phyloP scores from a whole-genome alignment of 345 rosid genomes.

The rapeseed (Brassica napus) region DNA sequence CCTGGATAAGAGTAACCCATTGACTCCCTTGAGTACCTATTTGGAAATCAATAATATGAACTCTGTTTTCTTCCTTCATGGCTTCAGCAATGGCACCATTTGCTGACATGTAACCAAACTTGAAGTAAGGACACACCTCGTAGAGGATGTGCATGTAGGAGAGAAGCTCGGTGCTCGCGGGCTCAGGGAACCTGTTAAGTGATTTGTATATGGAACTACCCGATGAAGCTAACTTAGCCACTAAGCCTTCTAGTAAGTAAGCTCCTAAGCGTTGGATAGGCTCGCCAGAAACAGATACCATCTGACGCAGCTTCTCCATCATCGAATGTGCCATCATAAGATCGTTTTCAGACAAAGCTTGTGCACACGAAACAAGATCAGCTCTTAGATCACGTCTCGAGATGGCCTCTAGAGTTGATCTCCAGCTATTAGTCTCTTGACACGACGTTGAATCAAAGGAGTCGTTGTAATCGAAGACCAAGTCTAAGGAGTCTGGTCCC shows the following conservation, averaged over 20 bases:
- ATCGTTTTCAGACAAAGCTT: slow-evolving; percentile 77
- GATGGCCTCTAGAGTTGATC: slow-evolving; percentile 55
- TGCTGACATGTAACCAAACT: slow-evolving; percentile 96
- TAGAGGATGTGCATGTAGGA: slow-evolving; percentile 89
- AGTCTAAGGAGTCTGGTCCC: slow-evolving; percentile 61
- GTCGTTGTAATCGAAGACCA: slow-evolving; percentile 13
- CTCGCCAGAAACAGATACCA: slow-evolving; percentile 95
- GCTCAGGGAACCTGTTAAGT: slow-evolving; percentile 63
- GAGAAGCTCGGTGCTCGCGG: slow-evolving; percentile 73
- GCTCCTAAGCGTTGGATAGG: slow-evolving; percentile 97
- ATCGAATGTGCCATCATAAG: slow-evolving; percentile 61
- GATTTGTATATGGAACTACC: slow-evolving; percentile 81
- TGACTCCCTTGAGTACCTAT: slow-evolving; percentile 82
- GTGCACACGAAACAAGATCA: slow-evolving; percentile 67
- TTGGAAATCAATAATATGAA: slow-evolving; percentile 90
- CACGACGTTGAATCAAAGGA: slow-evolving; percentile 27
- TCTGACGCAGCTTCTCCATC: slow-evolving; percentile 63
- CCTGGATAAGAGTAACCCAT: slow-evolving; percentile 93
- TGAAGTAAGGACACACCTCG: slow-evolving; percentile 94
- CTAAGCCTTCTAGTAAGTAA: slow-evolving; percentile 88
- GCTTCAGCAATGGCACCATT: slow-evolving; percentile 98
- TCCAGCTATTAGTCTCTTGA: slow-evolving; percentile 50
- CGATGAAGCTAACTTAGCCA: slow-evolving; percentile 76
- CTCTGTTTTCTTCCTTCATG: slow-evolving; percentile 85
- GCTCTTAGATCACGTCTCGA: slow-evolving; percentile 57